phyloP scores from a whole-genome alignment of 2,329 filamentous ascomycete genomes.

The Hymenoscyphus fraxineus region DNA sequence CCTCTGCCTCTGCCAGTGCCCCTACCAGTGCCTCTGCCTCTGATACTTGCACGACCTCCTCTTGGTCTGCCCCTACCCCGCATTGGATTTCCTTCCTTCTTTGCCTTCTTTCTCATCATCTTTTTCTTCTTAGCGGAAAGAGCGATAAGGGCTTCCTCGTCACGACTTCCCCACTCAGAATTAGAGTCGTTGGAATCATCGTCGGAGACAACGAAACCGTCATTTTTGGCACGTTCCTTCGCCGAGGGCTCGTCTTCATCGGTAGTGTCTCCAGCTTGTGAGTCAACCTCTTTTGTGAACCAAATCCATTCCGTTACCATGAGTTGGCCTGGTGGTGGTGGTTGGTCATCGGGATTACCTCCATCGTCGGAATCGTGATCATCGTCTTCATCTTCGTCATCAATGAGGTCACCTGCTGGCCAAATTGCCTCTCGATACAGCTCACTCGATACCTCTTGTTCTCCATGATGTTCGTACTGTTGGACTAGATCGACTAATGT shows the following conservation, averaged over 20 bases:
- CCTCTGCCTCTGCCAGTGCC: background rate
- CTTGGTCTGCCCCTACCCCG: too few species aligned
- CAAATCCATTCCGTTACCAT: background rate
- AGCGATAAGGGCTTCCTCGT: background rate
- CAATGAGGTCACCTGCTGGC: background rate
- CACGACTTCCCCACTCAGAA: background rate
- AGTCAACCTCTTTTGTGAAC: background rate
- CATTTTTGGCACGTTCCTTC: background rate
- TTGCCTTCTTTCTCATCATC: background rate
- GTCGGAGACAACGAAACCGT: background rate
- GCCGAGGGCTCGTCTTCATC: background rate
- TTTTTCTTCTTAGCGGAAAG: background rate
- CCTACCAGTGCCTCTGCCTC: background rate
- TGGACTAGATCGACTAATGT: background rate
- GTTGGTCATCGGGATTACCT: background rate
- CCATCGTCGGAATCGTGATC: background rate
- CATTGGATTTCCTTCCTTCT: background rate
- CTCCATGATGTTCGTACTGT: background rate
- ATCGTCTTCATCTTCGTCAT: background rate
- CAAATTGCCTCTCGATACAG: background rate
- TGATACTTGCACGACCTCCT: too few species aligned
- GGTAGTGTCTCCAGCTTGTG: background rate
- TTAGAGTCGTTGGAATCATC: background rate
- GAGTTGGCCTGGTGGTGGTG: background rate
- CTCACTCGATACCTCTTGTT: background rate